Base-by-base conservation (phyloP, 768 basidiomycete genomes). In the Amanita fuliginea region DNA sequence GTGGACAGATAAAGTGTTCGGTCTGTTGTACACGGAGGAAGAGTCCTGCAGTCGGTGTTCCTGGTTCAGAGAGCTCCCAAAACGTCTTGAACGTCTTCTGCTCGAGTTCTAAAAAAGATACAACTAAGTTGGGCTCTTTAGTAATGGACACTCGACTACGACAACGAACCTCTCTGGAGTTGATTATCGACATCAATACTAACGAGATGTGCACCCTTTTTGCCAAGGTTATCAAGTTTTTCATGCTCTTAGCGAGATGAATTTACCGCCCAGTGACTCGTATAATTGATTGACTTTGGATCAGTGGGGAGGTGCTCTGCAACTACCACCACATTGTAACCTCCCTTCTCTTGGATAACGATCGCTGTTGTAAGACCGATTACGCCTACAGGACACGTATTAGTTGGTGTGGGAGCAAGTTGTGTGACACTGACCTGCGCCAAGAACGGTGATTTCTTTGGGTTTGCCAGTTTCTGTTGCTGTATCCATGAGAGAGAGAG, bases 261-360 rank as follows among this genome's bases (percentile, higher is more conserved):
- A 81, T 54, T 26, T 54, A 86, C 88, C 33, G 88, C 88, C 88
- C 88, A 90, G 30, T 76, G 76, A 60, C 84, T 86, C 2, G 89
- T 86, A 56, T 86, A 91, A 47, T 73, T 72, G 59, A 83, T 80
- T n/a, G 71, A 73, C 64, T 81, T 82, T 1, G 77, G 73, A 61
- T 91, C 89, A 34, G 71, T 80, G 0, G 88, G 87, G 35, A 89
- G 69, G 1, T 72, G 67, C 46, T 87, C 84, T 0, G 88, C 82
- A 9, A 90, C 63, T 46, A 92, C 71, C 1, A 77, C 78, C 14
- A 90, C 86, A 3, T 66, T 64, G 57, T 84, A 83, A 4, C 66
- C 70, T 7, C 76, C 77, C 13, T 67, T 69, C 55, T 83, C 77
- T 59, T 86, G 85, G 9, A 88, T 67, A 55, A 72, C 78, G 30